Base-by-base conservation (phyloP, 2,329 filamentous ascomycete species). In the Ciborinia camelliae region DNA sequence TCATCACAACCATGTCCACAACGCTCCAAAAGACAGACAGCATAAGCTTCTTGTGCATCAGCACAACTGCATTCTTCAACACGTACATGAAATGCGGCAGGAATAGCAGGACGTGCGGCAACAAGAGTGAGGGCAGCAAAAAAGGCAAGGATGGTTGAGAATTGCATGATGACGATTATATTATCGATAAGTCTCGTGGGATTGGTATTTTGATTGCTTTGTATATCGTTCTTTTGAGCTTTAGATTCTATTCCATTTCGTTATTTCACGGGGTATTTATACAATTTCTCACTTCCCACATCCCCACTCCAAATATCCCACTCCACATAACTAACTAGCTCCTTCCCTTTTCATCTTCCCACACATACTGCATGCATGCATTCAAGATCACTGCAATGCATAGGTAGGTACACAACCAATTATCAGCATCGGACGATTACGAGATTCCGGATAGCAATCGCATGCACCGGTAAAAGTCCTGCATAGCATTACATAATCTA, bases 1-100 rank as follows among this genome's bases (percentile, higher is more conserved):
- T 62, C 47, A 41, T 4, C 12, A n/a, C 59, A 62, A 26, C 35
- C 59, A 62, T 62, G 59, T 10, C 59, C 59, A 43, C 59, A 62
- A 8, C 18, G 18, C 15, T 62, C 1, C 47, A 62, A 52, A 18
- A 62, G 32, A 18, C 60, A 62, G 37, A 54, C 60, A 20, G 37
- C 30, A 43, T 54, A 62, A 18, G 60, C 60, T 10, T 30, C 20
- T 18, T 54, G 28, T 7, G 50, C 60, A 43, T 62, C 60, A 32
- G 48, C 28, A 41, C 60, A 55, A 20, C 60, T 62, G n/a, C 60
- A 62, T 43, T 54, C 50, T 18, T 62, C 50, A 8, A 54, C 37
- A 9, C 60, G 47, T 26, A 23, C 18, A 35, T 54, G 20, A 6
- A 62, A 37, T 12, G 37, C n/a, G 5, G 28, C 48, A 26, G 35